Base-by-base conservation (phyloP, 2,329 filamentous ascomycete species). In the Cryoendolithus antarcticus region DNA sequence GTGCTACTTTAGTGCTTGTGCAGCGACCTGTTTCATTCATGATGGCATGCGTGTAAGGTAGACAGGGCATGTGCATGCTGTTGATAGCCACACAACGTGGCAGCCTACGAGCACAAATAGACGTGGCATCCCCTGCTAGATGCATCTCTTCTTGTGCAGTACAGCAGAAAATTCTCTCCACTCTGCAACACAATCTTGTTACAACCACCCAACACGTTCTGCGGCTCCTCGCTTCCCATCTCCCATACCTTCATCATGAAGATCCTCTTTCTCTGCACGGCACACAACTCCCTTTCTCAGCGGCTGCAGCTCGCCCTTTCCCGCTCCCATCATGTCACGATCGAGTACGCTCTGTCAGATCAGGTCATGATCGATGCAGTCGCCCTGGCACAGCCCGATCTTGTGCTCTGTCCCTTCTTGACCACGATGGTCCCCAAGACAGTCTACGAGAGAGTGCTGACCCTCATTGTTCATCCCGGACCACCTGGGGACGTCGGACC, bases 221-320 rank as follows among this genome's bases (percentile, higher is more conserved):
- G 15, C 15, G 15, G 15, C 15, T 19, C 15, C 3, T 19, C 5
- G 15, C 15, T 19, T 5, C 15, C 15, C 5, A 19, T 19, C 15
- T 19, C 15, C 3, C 15, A 3, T 19, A 19, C 15, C 5, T 19
- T 19, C 15, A 19, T 5, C 15, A 19, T 64, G 58, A 59, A 57
- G 49, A 62, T 65, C 32, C 59, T 65, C 38, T 64, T 65, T 42
- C 51, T 65, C n/a, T 65, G 62, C 45, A 65, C 62, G 4, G 62
- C 62, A 11, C 61, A 65, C 51, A 65, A 65, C 41, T 65, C 62
- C 7, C 52, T 65, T 5, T 65, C 63, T 4, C 63, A 65, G 44
- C 54, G 59, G 13, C 51, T 64, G 6, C 61, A 56, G 40, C 51
- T 65, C 12, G 55, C 52, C 4, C 46, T 65, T n/a, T 57, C 57